These are phyloP conservation scores for Solanum lignicaule DNA, from an alignment of 257 asterid species.

Conservation along the genomic window DNA sequence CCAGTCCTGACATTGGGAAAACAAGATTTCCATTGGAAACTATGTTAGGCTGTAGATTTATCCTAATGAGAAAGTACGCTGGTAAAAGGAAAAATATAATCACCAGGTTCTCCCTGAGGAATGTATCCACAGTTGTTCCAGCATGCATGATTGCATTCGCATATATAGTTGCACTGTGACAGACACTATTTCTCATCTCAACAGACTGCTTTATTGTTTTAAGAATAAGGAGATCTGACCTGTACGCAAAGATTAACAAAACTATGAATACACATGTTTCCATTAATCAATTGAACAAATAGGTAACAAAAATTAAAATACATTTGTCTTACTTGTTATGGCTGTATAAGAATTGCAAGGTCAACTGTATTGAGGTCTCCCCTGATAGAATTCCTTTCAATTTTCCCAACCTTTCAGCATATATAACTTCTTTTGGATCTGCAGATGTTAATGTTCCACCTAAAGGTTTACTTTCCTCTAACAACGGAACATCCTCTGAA, in stretches of 20 bases:
- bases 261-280: neutral
- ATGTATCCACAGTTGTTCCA: conserved; percentile 96
- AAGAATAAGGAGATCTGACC: conserved; percentile 94
- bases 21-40: neutral
- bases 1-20: conserved; percentile 61
- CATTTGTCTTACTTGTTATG: conserved; percentile 70
- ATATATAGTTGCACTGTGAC: conserved; percentile 95
- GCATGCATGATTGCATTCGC: conserved; percentile 99
- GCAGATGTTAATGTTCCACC: conserved; percentile 16
- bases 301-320: neutral
- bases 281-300: neutral
- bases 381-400: conserved; percentile 85
- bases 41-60: neutral
- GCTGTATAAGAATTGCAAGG: conserved; percentile 83
- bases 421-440: conserved; percentile 50
- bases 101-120: conserved; percentile 93
- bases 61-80: neutral
- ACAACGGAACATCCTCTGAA: conserved; percentile 58
- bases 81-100: neutral
- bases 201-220: conserved; percentile 96
- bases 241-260: conserved; percentile 23
- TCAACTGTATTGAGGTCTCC: conserved; percentile 84
- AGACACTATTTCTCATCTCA: conserved; percentile 90
- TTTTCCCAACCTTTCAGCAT: conserved; percentile 62
- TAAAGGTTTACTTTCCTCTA: conserved; percentile 39